Percentiles rank a stretch among this genome's conserved stretches.
These are phyloP conservation scores for Leptographium radiaticola DNA, from an alignment of 2,329 filamentous ascomycete genomes.

Conservation along the genomic window DNA sequence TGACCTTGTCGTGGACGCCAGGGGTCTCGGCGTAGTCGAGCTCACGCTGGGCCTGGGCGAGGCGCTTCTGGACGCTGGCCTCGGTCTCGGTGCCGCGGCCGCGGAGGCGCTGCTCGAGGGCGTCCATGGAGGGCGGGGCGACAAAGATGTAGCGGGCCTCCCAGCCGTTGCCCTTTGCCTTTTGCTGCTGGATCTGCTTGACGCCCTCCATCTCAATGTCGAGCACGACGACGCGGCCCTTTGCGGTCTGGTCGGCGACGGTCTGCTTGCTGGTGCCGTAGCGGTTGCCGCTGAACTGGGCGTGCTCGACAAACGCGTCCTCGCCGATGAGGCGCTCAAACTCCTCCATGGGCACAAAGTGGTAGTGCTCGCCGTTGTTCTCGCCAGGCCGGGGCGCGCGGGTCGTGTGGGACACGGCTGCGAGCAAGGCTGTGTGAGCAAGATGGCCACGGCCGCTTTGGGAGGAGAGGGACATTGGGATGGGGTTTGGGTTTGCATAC, in stretches of 20 bases:
- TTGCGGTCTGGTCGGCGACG: constrained; percentile 45
- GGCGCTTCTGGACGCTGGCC: constrained; percentile 53
- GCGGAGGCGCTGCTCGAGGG: constrained; percentile 61
- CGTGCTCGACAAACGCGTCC: constrained; percentile 71
- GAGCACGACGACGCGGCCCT: constrained; percentile 64
- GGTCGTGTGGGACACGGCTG: constrained; percentile 61
- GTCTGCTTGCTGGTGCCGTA: constrained; percentile 78
- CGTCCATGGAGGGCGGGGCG: constrained; percentile 61
- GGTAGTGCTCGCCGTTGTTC: constrained; percentile 65
- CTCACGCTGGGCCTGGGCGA: constrained; percentile 61
- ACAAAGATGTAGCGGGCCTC: constrained; percentile 75
- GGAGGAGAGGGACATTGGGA: constrained; percentile 4
- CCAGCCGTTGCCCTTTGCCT: constrained; percentile 41
- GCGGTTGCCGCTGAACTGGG: constrained; percentile 70
- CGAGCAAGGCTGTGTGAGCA: neutral
- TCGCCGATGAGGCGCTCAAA: constrained; percentile 57
- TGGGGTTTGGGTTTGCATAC: constrained; percentile 1
- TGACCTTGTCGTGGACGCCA: constrained; percentile 37
- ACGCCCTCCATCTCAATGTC: constrained; percentile 99
- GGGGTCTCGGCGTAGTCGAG: constrained; percentile 57
- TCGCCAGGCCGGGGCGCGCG: constrained; percentile 64
- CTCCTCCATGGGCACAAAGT: constrained; percentile 54
- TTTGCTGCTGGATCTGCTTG: constrained; percentile 56
- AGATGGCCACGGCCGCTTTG: neutral
- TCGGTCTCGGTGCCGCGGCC: constrained; percentile 70